Conservation (phyloP, 75 land plant species). For the Pseudotsuga menziesii region DNA sequence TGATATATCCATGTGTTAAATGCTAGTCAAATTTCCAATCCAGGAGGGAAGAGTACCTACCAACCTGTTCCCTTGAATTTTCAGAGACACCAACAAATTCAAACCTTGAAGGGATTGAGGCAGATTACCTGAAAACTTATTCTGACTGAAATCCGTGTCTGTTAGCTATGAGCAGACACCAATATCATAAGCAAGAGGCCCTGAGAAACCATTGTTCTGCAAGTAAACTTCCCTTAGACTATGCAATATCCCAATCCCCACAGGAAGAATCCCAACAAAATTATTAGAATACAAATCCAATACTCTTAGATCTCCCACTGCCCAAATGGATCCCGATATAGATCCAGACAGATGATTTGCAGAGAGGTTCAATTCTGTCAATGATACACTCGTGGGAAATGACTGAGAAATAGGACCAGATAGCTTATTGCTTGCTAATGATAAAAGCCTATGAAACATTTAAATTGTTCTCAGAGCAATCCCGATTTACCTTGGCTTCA, state of each 20-base stretch:
- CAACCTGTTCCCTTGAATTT: conserved; percentile 36
- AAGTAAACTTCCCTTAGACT: conserved; percentile 53
- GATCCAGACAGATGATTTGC: conserved; percentile 53
- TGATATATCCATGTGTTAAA: conserved; percentile 51
- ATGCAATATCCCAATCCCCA: conserved; percentile 33
- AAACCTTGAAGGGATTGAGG: conserved; percentile 45
- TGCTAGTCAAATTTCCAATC: conserved; percentile 35
- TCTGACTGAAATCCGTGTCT: conserved; percentile 54
- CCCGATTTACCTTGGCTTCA: too few species aligned
- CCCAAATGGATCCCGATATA: conserved; percentile 27
- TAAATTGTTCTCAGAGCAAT: too few species aligned
- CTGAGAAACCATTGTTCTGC: conserved; percentile 50
- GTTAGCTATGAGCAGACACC: conserved; percentile 45
- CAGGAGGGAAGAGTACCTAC: conserved; percentile 48
- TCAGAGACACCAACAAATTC: conserved; percentile 27
- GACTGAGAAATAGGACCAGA: conserved; percentile 51
- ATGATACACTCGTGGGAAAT: conserved; percentile 23
- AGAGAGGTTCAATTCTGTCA: conserved; percentile 56
- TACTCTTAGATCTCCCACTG: conserved; percentile 31
- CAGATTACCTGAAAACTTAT: conserved; percentile 47
- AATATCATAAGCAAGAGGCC: conserved; percentile 50
- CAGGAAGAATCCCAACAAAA: conserved; percentile 53
- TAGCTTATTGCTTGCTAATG: conserved; percentile 42
- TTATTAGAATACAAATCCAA: conserved; percentile 64
- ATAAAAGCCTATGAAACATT: conserved; percentile 16